A percentile compares a stretch with the other conserved stretches of the same genome.
These are phyloP conservation scores for Geotrichum fermentans DNA, from an alignment of 1,139 yeast species.

Conservation along the genomic window DNA sequence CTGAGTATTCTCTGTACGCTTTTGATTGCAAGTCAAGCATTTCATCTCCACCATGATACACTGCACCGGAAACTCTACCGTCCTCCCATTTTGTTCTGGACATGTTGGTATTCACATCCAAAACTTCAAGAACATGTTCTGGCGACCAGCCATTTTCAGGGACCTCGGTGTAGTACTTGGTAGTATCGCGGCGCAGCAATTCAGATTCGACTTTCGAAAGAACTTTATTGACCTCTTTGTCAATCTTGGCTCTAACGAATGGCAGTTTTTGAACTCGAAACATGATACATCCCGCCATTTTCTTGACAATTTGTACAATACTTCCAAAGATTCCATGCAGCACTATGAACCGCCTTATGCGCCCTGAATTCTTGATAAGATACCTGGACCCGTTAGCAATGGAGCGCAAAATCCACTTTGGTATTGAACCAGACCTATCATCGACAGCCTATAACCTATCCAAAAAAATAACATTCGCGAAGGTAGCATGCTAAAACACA, in stretches of 20 bases:
- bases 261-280: slow-evolving; percentile 39
- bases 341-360: slow-evolving; percentile 4
- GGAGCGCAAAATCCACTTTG: not conserved
- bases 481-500: too few species aligned
- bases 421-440: not conserved
- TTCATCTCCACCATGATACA: slow-evolving; percentile 87
- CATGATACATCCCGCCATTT: slow-evolving; percentile 21
- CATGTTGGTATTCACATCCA: slow-evolving; percentile 40
- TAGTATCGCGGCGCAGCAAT: slow-evolving; percentile 50
- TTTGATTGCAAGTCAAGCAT: slow-evolving; percentile 65
- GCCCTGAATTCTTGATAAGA: not conserved
- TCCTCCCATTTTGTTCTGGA: slow-evolving; percentile 74
- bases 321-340: slow-evolving; percentile 16
- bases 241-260: slow-evolving; percentile 51
- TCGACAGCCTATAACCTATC: too few species aligned
- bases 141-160: slow-evolving; percentile 56
- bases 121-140: slow-evolving; percentile 44
- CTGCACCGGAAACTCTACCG: slow-evolving; percentile 92
- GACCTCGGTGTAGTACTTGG: slow-evolving; percentile 46
- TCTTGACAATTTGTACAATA: slow-evolving; percentile 1
- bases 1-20: slow-evolving; percentile 72
- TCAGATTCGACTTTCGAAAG: slow-evolving; percentile 49
- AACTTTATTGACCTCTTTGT: slow-evolving; percentile 52
- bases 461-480: too few species aligned
- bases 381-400: slow-evolving; percentile 8